Percentiles rank a stretch among this genome's conserved stretches.
These are phyloP conservation scores for Salvia miltiorrhiza DNA, from an alignment of 257 asterid genomes.

Conservation along the genomic window DNA sequence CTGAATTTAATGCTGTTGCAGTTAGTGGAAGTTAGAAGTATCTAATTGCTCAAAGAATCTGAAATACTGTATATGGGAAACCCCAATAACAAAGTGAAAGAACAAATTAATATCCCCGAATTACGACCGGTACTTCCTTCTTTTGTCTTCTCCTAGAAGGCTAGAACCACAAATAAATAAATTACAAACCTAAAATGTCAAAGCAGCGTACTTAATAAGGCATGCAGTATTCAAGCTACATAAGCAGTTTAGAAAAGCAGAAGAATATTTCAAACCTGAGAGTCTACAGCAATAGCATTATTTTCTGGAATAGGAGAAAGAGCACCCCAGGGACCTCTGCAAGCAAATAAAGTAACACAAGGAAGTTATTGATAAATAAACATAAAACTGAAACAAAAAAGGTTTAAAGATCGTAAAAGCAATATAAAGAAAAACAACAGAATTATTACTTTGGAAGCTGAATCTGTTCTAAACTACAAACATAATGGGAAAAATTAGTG, in stretches of 20 bases:
- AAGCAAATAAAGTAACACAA: conserved; percentile 18
- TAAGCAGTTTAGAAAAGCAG: conserved; percentile 20
- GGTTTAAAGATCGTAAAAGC: conserved; percentile 7
- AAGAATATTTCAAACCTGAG: conserved; percentile 46
- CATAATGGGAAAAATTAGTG: background rate
- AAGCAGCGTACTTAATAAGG: background rate
- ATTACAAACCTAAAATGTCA: conserved; percentile 1
- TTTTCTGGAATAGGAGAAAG: conserved; percentile 95
- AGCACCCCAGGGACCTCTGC: conserved; percentile 98
- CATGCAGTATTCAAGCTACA: background rate
- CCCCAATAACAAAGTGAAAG: background rate
- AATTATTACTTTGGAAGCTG: background rate
- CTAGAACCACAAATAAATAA: conserved; percentile 7
- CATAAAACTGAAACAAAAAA: background rate
- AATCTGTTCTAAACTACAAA: background rate
- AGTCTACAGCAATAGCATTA: conserved; percentile 79
- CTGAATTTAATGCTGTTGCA: conserved; percentile 5
- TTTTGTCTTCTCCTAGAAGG: background rate
- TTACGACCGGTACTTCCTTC: background rate
- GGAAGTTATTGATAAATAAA: conserved; percentile 13
- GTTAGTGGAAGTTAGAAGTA: background rate
- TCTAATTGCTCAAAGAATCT: conserved; percentile 10
- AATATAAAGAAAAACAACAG: background rate
- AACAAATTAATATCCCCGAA: background rate
- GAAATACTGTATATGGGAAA: background rate